Evolutionary conservation across 177 flowering plant genomes (phyloP).

Genomic region (Telopea speciosissima): DNA sequence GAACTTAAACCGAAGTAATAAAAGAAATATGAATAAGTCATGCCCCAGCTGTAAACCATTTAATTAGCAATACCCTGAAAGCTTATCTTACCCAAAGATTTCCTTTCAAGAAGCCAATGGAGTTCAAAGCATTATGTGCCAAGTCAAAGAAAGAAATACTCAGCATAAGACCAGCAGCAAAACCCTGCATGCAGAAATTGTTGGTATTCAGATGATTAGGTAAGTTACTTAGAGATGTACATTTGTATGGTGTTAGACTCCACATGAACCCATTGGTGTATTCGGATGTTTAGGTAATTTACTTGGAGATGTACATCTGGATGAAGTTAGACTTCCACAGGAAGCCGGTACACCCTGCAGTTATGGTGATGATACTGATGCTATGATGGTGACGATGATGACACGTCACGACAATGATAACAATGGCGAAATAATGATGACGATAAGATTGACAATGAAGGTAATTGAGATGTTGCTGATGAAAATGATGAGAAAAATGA

Average conservation of each 20-base stretch:
- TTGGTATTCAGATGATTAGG: not conserved
- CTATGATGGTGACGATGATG: not conserved
- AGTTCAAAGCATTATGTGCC: conserved; percentile 91
- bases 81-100: conserved; percentile 71
- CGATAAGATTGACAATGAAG: too few species aligned
- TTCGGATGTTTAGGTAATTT: too few species aligned
- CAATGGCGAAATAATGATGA: not conserved
- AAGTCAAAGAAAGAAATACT: conserved; percentile 94
- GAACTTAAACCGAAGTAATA: not conserved
- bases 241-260: not conserved
- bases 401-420: not conserved
- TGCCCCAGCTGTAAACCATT: not conserved
- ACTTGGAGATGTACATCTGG: not conserved
- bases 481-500: too few species aligned
- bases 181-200: conserved; percentile 52
- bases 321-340: too few species aligned
- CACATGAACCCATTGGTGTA: not conserved
- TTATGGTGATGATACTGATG: not conserved
- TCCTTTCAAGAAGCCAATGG: conserved; percentile 86
- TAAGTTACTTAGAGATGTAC: not conserved
- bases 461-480: too few species aligned
- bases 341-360: not conserved
- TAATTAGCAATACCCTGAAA: not conserved
- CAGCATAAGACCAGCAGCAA: conserved; percentile 97
- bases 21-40: not conserved